These are phyloP conservation scores for Neopestalotiopsis sp. DNA, from an alignment of 2,329 filamentous ascomycete genomes.

Conservation along the genomic window DNA sequence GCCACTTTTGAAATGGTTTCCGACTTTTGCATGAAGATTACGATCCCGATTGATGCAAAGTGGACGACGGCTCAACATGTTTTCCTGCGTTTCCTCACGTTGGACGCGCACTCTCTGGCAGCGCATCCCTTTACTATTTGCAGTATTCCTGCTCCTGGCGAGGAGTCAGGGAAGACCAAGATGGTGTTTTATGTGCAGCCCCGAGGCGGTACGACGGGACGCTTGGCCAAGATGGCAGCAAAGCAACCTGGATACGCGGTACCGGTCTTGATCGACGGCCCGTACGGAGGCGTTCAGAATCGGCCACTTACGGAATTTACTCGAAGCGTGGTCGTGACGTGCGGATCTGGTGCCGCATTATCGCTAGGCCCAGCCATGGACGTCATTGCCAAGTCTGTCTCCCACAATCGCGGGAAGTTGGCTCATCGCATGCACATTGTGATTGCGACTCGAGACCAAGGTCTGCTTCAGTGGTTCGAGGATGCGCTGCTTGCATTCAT, in stretches of 20 bases:
- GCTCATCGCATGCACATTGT: constrained; percentile 30
- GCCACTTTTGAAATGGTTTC: constrained; percentile 48
- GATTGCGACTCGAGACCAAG: constrained; percentile 33
- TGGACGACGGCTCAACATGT: constrained; percentile 62
- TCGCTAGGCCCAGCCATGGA: constrained; percentile 54
- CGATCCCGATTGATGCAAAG: constrained; percentile 46
- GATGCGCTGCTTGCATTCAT: constrained; percentile 31
- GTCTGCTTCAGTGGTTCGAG: constrained; percentile 5
- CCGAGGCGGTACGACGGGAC: constrained; percentile 54
- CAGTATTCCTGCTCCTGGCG: constrained; percentile 44
- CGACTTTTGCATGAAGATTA: constrained; percentile 47
- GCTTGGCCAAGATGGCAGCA: constrained; percentile 45
- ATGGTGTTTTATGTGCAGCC: constrained; percentile 60
- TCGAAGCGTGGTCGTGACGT: constrained; percentile 53
- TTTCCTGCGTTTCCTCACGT: constrained; percentile 57
- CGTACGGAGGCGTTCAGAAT: constrained; percentile 58
- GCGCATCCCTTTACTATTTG: constrained; percentile 62
- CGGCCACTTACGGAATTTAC: constrained; percentile 46
- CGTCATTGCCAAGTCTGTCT: constrained; percentile 28
- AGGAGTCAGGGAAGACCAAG: constrained; percentile 34
- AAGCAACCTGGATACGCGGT: constrained; percentile 43
- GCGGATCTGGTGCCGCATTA: constrained; percentile 62
- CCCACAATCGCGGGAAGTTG: constrained; percentile 10
- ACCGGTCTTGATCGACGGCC: constrained; percentile 60
- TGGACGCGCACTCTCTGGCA: constrained; percentile 49